Evolutionary conservation across 2,329 filamentous ascomycete genomes (phyloP).

Genomic region (Dryadomyces quercus-mongolicae): DNA sequence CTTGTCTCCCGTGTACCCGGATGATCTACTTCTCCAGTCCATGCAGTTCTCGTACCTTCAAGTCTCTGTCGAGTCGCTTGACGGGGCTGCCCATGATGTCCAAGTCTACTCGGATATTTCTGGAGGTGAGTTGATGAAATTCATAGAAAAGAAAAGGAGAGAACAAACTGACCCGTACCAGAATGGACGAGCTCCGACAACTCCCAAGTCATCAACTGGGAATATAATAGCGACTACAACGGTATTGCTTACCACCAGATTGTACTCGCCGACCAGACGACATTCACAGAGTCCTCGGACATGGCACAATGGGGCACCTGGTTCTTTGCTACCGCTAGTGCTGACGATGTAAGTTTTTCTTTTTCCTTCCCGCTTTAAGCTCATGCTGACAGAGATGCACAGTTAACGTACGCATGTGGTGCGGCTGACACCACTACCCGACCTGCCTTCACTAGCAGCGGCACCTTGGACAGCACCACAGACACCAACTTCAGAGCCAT

Average conservation of each 20-base stretch:
- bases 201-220: slow-evolving; percentile 47
- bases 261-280: slow-evolving; percentile 43
- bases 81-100: slow-evolving; percentile 50
- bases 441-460: slow-evolving; percentile 50
- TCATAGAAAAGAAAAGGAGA: too few species aligned
- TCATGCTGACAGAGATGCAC: slow-evolving; percentile 8
- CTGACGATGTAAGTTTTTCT: slow-evolving; percentile 26
- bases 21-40: slow-evolving; percentile 55
- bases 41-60: slow-evolving; percentile 60
- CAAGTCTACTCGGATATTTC: slow-evolving; percentile 64
- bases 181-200: slow-evolving; percentile 61
- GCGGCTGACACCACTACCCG: slow-evolving; percentile 49
- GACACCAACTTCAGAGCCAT: slow-evolving; percentile 56
- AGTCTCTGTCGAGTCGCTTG: slow-evolving; percentile 47
- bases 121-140: slow-evolving; percentile 35
- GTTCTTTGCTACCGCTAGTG: slow-evolving; percentile 57
- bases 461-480: slow-evolving; percentile 49
- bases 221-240: slow-evolving; percentile 31
- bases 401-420: slow-evolving; percentile 60
- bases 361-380: neutral
- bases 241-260: slow-evolving; percentile 54
- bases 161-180: slow-evolving; percentile 20
- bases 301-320: slow-evolving; percentile 73
- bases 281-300: slow-evolving; percentile 57
- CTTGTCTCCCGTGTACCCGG: slow-evolving; percentile 55